Evolutionary conservation across 2,329 filamentous ascomycete species (phyloP), one percentile per base, ranked within the genome.

Genomic region (Drechslerella dactyloides): DNA sequence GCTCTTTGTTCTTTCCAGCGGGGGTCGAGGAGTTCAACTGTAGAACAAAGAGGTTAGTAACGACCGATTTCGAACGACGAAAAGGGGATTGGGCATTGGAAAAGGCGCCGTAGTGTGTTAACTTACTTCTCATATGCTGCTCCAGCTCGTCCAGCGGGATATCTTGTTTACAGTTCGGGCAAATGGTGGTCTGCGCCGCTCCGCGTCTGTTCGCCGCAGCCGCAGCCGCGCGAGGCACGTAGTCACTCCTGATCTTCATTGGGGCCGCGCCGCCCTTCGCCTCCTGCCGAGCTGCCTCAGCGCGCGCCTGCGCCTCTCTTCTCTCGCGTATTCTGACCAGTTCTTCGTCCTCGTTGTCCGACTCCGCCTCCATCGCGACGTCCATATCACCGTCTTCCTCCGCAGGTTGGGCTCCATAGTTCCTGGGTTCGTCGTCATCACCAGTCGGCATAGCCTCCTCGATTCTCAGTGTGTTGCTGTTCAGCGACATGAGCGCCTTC

Each of bases 1-100:
- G 90, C 90, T 76, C 92, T 91, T 79, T 97, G 93, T 78, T 97
- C 93, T 79, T 96, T 96, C 93, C 93, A 97, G 69, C 90, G 86
- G 0, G 93, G 93, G 78, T 97, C 93, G 69, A 97, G 85, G 52
- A 97, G 85, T 81, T 97, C 93, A 78, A 97, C 84, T 85, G 74
- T n/a, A 35, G 44, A 42, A 46, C 35, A 68, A 70, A 75, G 74
- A 75, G 75, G 66, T n/a, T 75, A 8, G 11, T 13, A 58, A 33
- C 54, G 44, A 7, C 13, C 37, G 52, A 54, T 17, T 2, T 23
- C 56, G 24, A 27, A 21, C 33, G 40, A 6, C 19, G 23, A 42
- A 15, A 37, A 53, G n/a, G n/a, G n/a, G n/a, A n/a, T n/a, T n/a
- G n/a, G n/a, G n/a, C n/a, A n/a, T n/a, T n/a, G n/a, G n/a, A n/a